A percentile compares a stretch with the other conserved stretches of the same genome.
Evolutionary conservation across 495 filamentous ascomycete genomes (phyloP).

Genomic region (Aspergillus mulundensis): DNA sequence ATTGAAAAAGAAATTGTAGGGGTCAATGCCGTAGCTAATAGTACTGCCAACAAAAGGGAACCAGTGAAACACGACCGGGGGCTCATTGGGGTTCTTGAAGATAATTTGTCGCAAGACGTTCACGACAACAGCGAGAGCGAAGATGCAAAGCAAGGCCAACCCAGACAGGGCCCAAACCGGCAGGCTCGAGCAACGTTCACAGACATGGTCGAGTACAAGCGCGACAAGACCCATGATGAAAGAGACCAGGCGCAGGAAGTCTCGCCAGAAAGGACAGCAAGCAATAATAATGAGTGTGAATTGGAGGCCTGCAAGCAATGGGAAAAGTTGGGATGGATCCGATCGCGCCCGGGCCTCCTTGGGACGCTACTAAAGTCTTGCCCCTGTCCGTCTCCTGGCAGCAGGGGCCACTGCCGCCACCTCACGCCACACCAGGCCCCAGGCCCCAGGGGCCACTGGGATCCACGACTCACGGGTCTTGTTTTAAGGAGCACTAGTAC

Average conservation of each 20-base stretch:
- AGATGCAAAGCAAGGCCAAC: conserved; percentile 29
- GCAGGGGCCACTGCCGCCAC: too few relatives aligned
- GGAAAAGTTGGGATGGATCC: too few relatives aligned
- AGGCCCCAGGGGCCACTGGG: too few relatives aligned
- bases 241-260: not conserved
- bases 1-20: conserved; percentile 56
- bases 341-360: too few relatives aligned
- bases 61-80: conserved; percentile 63
- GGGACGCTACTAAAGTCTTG: too few relatives aligned
- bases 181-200: conserved; percentile 38
- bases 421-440: too few relatives aligned
- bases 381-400: too few relatives aligned
- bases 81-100: conserved; percentile 60
- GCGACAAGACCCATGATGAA: conserved; percentile 41
- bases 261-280: not conserved
- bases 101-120: conserved; percentile 70
- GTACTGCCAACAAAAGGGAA: conserved; percentile 60
- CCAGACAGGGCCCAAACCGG: conserved; percentile 33
- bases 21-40: conserved; percentile 62
- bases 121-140: conserved; percentile 39
- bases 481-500: too few relatives aligned
- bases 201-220: conserved; percentile 33
- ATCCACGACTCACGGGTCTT: too few relatives aligned
- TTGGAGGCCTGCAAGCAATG: too few relatives aligned
- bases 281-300: not conserved